Base-by-base conservation (phyloP, 176 grass and related monocot genomes). In the Lolium rigidum region DNA sequence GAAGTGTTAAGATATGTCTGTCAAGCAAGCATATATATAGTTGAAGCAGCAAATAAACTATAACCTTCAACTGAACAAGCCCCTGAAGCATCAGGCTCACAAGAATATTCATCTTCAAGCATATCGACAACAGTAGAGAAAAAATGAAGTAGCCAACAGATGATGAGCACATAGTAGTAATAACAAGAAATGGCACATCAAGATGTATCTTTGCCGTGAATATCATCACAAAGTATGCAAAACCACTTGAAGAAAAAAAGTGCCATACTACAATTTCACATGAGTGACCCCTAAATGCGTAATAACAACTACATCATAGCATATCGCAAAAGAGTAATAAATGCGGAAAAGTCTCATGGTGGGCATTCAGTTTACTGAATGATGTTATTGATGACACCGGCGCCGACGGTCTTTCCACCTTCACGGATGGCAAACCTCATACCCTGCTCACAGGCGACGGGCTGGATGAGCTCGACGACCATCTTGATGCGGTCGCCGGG, bases 361-460 rank as follows among this genome's bases (percentile, higher is more conserved):
- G 74, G 83, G 39, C 82, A 87, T 90, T 68, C 67, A 89, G 60
- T 82, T 88, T 86, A 94, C 79, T 92, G 39, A 20, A 98, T 81
- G 90, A 95, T 95, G 12, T 68, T 81, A 78, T 88, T 87, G 80
- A 98, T 98, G 72, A 98, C 93, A 24, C 95, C 91, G 0, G 93
- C 91, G 59, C 95, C 95, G 1, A 98, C 95, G 0, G 95, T 95
- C 89, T 95, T 98, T 12, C 93, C 91, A 83, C 95, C 95, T 88
- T 95, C 93, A 82, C 95, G 90, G 77, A 98, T 98, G 60, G 93
- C 93, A 49, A 93, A 95, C 77, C 93, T 82, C 93, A 98, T 98
- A 17, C 95, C 95, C 64, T 89, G 87, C 85, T 98, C 93, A 63
- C 89, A 93, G 54, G 93, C 95, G 41, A 98, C 88, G 0, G 89